Conservation (phyloP, 306 rosid species). For the Begonia loranthoides region DNA sequence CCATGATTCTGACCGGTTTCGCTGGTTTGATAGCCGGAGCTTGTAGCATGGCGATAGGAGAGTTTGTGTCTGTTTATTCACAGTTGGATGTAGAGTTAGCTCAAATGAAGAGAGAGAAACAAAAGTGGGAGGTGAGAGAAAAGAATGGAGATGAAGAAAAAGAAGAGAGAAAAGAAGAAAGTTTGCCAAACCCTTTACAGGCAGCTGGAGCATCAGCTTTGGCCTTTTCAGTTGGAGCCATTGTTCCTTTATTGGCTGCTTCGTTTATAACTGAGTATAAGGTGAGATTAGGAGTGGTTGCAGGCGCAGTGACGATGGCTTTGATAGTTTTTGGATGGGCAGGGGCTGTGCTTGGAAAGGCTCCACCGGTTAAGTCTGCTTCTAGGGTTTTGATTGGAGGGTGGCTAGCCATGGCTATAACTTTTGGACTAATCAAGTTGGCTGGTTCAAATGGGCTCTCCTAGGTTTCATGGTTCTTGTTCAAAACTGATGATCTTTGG, state of each 20-base stretch:
- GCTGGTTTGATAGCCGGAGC: constrained; percentile 87
- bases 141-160: neutral
- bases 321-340: constrained; percentile 60
- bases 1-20: constrained; percentile 75
- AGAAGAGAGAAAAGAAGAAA: constrained; percentile 23
- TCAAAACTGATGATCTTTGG: too few species aligned
- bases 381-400: constrained; percentile 69
- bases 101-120: constrained; percentile 45
- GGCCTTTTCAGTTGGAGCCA: constrained; percentile 73
- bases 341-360: constrained; percentile 61
- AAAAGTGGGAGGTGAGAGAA: constrained; percentile 5
- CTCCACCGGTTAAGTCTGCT: constrained; percentile 35
- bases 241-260: constrained; percentile 77
- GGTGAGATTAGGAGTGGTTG: constrained; percentile 46
- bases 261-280: constrained; percentile 53
- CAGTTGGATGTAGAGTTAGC: constrained; percentile 73
- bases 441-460: constrained; percentile 57
- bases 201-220: constrained; percentile 84
- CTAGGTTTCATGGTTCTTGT: too few species aligned
- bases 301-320: constrained; percentile 57
- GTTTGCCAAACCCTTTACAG: constrained; percentile 70
- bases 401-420: constrained; percentile 82
- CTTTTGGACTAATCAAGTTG: constrained; percentile 76
- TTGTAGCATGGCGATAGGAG: constrained; percentile 95
- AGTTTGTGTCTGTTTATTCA: constrained; percentile 84